Evolutionary conservation across 805 yeast genomes (phyloP).

Genomic region (Ogataea siamensis): DNA sequence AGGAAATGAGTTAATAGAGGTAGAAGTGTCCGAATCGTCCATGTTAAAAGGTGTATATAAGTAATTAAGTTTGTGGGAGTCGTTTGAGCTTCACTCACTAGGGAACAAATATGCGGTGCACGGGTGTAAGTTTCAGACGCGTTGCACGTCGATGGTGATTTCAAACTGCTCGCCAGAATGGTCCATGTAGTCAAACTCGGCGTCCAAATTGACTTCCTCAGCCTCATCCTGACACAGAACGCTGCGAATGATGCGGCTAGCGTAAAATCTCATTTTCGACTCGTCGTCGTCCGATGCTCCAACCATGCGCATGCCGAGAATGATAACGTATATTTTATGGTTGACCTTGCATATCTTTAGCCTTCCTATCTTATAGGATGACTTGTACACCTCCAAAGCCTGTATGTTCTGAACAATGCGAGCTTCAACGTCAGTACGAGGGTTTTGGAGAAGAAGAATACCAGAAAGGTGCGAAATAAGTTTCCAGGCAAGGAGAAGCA

Average conservation of each 20-base stretch:
- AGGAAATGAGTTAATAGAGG: conserved; percentile 8
- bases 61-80: conserved; percentile 3
- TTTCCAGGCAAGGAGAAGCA: conserved; percentile 28
- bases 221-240: conserved; percentile 27
- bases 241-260: conserved; percentile 41
- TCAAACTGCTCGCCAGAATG: conserved; percentile 36
- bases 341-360: conserved; percentile 62
- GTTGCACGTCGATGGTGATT: conserved; percentile 42
- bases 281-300: conserved; percentile 79
- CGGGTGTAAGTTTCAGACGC: conserved; percentile 15
- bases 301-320: conserved; percentile 53
- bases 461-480: conserved; percentile 52
- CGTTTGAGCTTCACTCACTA: neutral
- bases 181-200: conserved; percentile 30
- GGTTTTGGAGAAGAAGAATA: conserved; percentile 52
- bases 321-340: conserved; percentile 55
- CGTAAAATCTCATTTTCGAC: conserved; percentile 49
- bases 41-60: conserved; percentile 1
- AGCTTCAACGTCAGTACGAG: conserved; percentile 38
- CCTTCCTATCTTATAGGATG: conserved; percentile 45
- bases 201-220: conserved; percentile 17
- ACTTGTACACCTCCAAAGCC: conserved; percentile 50
- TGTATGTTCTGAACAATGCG: conserved; percentile 46
- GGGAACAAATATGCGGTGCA: conserved; percentile 1
- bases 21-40: conserved; percentile 12